Conservation (phyloP, 2,329 filamentous ascomycete genomes). For the Waltergamsia citrina region DNA sequence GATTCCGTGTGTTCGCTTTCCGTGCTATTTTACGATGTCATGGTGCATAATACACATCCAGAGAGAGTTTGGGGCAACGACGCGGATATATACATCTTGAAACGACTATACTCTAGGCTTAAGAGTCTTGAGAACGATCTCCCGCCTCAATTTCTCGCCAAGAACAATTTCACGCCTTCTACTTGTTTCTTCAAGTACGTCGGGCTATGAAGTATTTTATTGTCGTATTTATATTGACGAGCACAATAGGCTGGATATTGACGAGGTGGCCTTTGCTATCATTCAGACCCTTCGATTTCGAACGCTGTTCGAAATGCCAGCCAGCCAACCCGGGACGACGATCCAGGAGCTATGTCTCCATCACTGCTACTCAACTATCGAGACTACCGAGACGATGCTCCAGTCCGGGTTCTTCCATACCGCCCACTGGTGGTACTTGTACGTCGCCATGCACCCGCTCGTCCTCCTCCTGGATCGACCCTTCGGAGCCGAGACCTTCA, state of each 20-base stretch:
- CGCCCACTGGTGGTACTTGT: neutral
- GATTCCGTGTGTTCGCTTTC: neutral
- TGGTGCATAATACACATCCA: neutral
- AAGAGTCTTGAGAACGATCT: neutral
- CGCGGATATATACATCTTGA: neutral
- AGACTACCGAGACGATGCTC: neutral
- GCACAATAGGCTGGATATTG: too few relatives aligned
- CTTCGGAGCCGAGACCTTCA: neutral
- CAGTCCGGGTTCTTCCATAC: neutral
- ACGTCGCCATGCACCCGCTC: neutral
- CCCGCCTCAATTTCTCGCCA: neutral
- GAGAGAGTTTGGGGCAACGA: neutral
- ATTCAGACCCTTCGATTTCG: too few relatives aligned
- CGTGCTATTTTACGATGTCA: neutral
- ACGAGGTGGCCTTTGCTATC: too few relatives aligned
- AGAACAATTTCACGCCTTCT: neutral
- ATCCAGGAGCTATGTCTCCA: too few relatives aligned
- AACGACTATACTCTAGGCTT: neutral
- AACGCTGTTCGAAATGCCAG: too few relatives aligned
- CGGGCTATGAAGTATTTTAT: too few relatives aligned
- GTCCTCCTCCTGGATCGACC: neutral
- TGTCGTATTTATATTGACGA: too few relatives aligned
- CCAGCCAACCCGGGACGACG: too few relatives aligned
- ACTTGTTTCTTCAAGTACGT: neutral
- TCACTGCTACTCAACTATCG: too few relatives aligned